Evolutionary conservation across 345 rosid species (phyloP), one percentile per base, ranked within the genome.

Genomic region (Trapa incisa): DNA sequence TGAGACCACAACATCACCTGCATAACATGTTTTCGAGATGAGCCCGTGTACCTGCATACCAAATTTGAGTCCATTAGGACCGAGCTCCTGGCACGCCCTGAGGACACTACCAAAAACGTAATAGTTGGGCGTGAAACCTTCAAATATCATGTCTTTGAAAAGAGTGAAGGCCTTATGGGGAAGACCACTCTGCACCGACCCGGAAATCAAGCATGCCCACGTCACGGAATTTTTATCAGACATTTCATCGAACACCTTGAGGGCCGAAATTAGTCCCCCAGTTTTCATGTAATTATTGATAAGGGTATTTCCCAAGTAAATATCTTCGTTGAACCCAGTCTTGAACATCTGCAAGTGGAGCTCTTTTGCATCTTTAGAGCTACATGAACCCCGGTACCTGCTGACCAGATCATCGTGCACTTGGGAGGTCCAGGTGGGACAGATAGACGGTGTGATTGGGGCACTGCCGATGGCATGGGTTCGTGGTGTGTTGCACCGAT

Each of bases 171-270:
- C 96, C 73, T 87, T 85, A 29, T 17, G 71, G 1, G 81, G 79
- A 73, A 74, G 73, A 17, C 96, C 83, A 50, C 81, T 82, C 72
- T 75, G 81, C 29, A 65, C 74, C 54, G 83, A 85, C 61, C 96
- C 98, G 0, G 98, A 86, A 78, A 92, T 81, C 79, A 89, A 66
- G 58, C 91, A 84, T 32, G 93, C 87, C 98, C 98, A 87, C 0
- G 96, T 77, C 68, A 89, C 91, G 8, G 74, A 72, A 75, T 86
- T 92, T 68, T 80, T 87, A 2, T 65, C 77, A n/a, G 82, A 75
- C 96, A 92, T 86, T 85, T 86, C 91, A 69, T 75, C 89, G 16
- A 92, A 86, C 84, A 92, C 9, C 68, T 81, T 83, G 48, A 79
- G 78, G 17, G 91, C 93, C 8, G 81, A 84, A 1, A 60, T 68